These are phyloP conservation scores for Alternaria angustiovoidea DNA, from an alignment of 2,329 filamentous ascomycete genomes.

Conservation along the genomic window DNA sequence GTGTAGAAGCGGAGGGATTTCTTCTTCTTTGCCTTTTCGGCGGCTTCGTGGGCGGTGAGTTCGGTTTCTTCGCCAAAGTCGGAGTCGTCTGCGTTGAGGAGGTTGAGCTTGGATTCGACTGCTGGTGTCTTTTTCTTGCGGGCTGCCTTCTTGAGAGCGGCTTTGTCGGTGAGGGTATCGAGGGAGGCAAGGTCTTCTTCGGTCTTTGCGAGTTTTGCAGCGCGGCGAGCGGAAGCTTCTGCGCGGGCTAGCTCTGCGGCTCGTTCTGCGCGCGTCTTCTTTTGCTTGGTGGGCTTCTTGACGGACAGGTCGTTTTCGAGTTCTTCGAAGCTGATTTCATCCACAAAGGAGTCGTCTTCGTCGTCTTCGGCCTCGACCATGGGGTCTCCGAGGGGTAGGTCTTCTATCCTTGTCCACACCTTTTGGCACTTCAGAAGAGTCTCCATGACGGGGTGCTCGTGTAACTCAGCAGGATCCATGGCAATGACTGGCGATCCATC, in stretches of 20 bases:
- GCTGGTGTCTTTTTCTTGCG: constrained; percentile 48
- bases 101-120: constrained; percentile 40
- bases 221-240: constrained; percentile 62
- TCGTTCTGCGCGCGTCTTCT: constrained; percentile 59
- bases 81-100: constrained; percentile 69
- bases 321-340: constrained; percentile 44
- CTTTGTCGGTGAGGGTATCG: constrained; percentile 65
- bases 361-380: constrained; percentile 43
- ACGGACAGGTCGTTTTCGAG: constrained; percentile 42
- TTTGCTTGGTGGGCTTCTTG: constrained; percentile 49
- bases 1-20: constrained; percentile 98
- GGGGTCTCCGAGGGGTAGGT: constrained; percentile 64
- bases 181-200: constrained; percentile 79
- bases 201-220: constrained; percentile 62
- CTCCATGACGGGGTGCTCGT: constrained; percentile 91
- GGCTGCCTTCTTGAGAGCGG: constrained; percentile 57
- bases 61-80: constrained; percentile 92
- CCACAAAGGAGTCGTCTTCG: constrained; percentile 47
- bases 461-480: constrained; percentile 78
- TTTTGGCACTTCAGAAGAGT: constrained; percentile 80
- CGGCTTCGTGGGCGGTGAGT: constrained; percentile 78
- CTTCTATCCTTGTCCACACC: constrained; percentile 79
- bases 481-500: constrained; percentile 62
- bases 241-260: constrained; percentile 63
- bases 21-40: constrained; percentile 87